Conservation (phyloP, 2,329 filamentous ascomycete genomes). For the Passalora sequoiae region DNA sequence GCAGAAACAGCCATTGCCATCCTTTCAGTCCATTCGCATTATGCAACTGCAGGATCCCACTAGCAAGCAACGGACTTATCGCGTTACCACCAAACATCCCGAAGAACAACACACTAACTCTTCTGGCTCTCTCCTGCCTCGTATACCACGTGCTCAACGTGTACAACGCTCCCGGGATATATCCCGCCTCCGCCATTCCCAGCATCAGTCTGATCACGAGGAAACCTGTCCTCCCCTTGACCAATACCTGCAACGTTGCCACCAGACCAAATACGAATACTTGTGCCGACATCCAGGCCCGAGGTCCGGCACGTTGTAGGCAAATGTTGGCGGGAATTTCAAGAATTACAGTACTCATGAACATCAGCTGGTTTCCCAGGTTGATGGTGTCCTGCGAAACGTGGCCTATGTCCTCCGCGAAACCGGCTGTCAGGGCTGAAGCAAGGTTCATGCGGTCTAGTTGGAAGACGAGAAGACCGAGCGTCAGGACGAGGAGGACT, state of each 20-base stretch:
- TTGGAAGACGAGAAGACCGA: conserved; percentile 50
- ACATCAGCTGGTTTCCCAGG: conserved; percentile 52
- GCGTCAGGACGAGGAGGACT: conserved; percentile 47
- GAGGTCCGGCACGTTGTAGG: background rate
- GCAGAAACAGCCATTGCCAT: no score
- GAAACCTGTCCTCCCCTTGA: no score
- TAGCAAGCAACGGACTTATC: no score
- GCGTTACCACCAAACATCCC: no score
- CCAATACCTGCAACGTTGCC: background rate
- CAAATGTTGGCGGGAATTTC: conserved; percentile 49
- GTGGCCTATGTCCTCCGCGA: conserved; percentile 39
- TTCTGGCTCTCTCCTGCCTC: no score
- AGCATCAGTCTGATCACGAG: no score
- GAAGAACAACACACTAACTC: no score
- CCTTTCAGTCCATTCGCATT: no score
- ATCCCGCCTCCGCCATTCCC: no score
- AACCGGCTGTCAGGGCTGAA: conserved; percentile 48
- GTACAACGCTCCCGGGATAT: no score
- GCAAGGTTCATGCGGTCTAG: conserved; percentile 51
- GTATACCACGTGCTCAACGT: no score
- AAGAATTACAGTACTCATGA: conserved; percentile 46
- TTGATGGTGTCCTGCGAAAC: conserved; percentile 48
- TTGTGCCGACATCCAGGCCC: background rate
- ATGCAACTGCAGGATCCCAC: no score
- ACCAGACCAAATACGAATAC: background rate